These are phyloP conservation scores for Candida verbasci DNA, from an alignment of 805 yeast genomes.

Conservation along the genomic window DNA sequence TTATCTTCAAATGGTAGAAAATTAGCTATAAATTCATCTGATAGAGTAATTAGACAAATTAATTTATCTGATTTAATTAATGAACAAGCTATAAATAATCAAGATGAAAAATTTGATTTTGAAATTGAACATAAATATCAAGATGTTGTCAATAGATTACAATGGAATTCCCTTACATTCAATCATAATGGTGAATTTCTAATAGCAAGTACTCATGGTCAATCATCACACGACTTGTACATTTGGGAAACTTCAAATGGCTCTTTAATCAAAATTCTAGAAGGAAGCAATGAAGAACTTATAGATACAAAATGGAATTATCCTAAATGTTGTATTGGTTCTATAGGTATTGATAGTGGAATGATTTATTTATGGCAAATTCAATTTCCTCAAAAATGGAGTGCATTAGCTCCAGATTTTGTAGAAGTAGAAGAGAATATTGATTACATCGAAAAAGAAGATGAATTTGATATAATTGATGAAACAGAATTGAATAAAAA, in stretches of 20 bases:
- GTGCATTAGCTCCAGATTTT: conserved; percentile 94
- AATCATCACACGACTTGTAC: conserved; percentile 80
- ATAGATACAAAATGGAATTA: conserved; percentile 86
- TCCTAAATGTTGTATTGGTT: conserved; percentile 65
- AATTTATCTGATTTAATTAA: conserved; percentile 42
- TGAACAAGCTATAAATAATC: conserved; percentile 10
- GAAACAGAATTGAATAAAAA: conserved; percentile 61
- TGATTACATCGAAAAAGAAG: conserved; percentile 82
- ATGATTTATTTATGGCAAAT: conserved; percentile 78
- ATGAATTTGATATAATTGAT: conserved; percentile 80
- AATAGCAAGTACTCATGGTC: conserved; percentile 84
- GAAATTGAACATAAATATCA: conserved; percentile 79
- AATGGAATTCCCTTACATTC: conserved; percentile 80
- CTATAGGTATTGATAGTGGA: conserved; percentile 85
- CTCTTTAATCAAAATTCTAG: conserved; percentile 80
- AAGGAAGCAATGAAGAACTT: conserved; percentile 86
- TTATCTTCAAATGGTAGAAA: conserved; percentile 56
- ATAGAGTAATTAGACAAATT: conserved; percentile 66
- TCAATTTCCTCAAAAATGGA: conserved; percentile 87
- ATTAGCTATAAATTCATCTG: conserved; percentile 73
- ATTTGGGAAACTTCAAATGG: conserved; percentile 92
- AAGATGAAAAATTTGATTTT: conserved; percentile 42
- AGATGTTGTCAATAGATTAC: conserved; percentile 82
- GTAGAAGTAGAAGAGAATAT: conserved; percentile 91
- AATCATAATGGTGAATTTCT: conserved; percentile 75